phyloP scores from a whole-genome alignment of 2,329 filamentous ascomycete species.

The Mollisia scopiformis region DNA sequence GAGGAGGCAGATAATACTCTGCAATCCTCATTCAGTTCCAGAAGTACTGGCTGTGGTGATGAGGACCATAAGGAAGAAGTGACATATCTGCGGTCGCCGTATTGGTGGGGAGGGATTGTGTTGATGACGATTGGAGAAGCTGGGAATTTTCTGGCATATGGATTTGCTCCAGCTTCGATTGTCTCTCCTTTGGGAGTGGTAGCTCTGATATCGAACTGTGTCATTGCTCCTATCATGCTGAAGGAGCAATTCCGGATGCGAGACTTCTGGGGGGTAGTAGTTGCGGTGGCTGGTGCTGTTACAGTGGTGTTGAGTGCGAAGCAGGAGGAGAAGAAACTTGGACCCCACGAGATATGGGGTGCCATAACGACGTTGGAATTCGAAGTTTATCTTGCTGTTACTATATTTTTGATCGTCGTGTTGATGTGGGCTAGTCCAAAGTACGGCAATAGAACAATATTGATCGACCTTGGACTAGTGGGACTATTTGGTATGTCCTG shows the following conservation, averaged over 20 bases:
- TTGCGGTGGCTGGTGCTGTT: constrained; percentile 86
- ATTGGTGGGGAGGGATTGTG: constrained; percentile 95
- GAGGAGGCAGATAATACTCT: constrained; percentile 55
- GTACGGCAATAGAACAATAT: constrained; percentile 83
- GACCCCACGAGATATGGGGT: constrained; percentile 86
- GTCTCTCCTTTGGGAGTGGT: constrained; percentile 97
- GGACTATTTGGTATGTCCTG: constrained; percentile 73
- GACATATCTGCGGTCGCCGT: constrained; percentile 86
- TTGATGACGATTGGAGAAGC: constrained; percentile 92
- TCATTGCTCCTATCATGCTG: constrained; percentile 92
- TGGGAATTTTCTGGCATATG: constrained; percentile 96
- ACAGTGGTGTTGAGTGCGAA: constrained; percentile 92
- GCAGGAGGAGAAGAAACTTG: constrained; percentile 85
- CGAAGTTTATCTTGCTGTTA: constrained; percentile 85
- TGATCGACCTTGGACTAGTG: constrained; percentile 92
- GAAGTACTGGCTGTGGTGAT: constrained; percentile 41
- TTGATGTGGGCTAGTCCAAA: constrained; percentile 82
- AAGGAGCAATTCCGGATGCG: constrained; percentile 85
- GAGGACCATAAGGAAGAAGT: constrained; percentile 44
- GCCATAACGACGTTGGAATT: constrained; percentile 89
- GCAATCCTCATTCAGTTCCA: constrained; percentile 52
- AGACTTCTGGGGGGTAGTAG: constrained; percentile 85
- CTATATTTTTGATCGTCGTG: constrained; percentile 69
- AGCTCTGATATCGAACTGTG: constrained; percentile 92
- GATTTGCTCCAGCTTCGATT: constrained; percentile 96